A percentile compares a stretch with the other conserved stretches of the same genome.
Evolutionary conservation across 2,329 filamentous ascomycete genomes (phyloP).

Genomic region (Colletotrichum sp.): DNA sequence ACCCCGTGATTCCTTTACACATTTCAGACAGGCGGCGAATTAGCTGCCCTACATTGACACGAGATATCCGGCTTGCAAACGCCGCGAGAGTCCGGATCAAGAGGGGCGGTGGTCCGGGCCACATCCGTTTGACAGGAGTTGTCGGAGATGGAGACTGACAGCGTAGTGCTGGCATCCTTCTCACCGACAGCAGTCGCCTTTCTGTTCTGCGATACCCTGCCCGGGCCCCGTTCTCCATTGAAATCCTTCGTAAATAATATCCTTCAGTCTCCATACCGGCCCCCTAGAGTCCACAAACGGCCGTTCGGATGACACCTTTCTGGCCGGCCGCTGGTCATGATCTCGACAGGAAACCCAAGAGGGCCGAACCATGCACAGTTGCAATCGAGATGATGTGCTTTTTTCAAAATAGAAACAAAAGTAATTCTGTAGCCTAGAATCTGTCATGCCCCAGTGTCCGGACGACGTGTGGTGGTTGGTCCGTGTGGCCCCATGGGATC

Average conservation of each 20-base stretch:
- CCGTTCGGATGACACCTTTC: not conserved
- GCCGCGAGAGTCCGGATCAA: not conserved
- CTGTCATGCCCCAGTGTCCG: constrained; percentile 2
- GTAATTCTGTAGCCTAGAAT: constrained; percentile 17
- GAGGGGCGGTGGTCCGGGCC: not conserved
- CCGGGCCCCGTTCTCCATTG: not conserved
- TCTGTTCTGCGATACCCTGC: not conserved
- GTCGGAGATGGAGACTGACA: not conserved
- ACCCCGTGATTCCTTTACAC: not conserved
- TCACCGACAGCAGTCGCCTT: not conserved
- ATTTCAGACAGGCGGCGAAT: not conserved
- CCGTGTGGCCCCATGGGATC: constrained; percentile 4
- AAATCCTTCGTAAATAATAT: not conserved
- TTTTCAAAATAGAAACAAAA: constrained; percentile 12
- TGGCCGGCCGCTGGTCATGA: not conserved
- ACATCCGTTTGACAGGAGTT: not conserved
- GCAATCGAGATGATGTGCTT: not conserved
- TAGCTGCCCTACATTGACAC: not conserved
- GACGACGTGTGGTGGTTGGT: constrained; percentile 9
- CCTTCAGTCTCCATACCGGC: not conserved
- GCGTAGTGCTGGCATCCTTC: not conserved
- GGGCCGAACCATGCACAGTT: not conserved
- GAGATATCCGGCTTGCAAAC: not conserved
- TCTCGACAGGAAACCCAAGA: not conserved
- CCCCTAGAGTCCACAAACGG: not conserved